Conservation (phyloP, 495 filamentous ascomycete species). For the Arthonia radiata region DNA sequence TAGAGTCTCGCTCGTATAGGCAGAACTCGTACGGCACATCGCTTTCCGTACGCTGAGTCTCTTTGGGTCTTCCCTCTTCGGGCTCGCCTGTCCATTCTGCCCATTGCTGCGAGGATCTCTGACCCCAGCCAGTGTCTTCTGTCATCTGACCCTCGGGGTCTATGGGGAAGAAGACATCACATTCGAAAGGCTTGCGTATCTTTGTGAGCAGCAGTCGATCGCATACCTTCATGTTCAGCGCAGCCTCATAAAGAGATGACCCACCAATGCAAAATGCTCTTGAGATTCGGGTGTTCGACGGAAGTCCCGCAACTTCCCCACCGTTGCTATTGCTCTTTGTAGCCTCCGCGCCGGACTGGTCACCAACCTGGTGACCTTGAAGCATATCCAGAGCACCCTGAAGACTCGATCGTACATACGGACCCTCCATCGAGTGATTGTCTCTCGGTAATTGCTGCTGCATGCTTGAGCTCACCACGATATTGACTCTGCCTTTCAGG, state of each 20-base stretch:
- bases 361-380: too few relatives aligned
- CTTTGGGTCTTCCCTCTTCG: conserved; percentile 8
- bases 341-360: too few relatives aligned
- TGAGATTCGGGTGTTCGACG: too few relatives aligned
- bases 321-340: too few relatives aligned
- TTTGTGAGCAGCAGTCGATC: conserved; percentile 37
- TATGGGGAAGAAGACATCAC: conserved; percentile 69
- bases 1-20: conserved; percentile 30
- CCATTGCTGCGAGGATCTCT: conserved; percentile 22
- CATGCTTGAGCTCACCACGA: conserved; percentile 37
- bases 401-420: conserved; percentile 18
- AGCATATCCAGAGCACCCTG: conserved; percentile 28
- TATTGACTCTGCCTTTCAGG: conserved; percentile 47
- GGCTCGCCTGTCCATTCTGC: conserved; percentile 29
- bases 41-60: conserved; percentile 25
- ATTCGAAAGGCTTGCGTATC: conserved; percentile 43
- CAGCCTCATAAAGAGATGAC: conserved; percentile 52
- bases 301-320: too few relatives aligned
- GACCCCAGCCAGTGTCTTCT: conserved; percentile 21
- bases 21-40: conserved; percentile 27
- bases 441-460: too few relatives aligned
- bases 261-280: conserved; percentile 87
- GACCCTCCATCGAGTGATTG: conserved; percentile 8
- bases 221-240: conserved; percentile 21
- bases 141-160: conserved; percentile 18